These are phyloP conservation scores for Nakazawaea sp. DNA, from an alignment of 805 yeast species.

Conservation along the genomic window DNA sequence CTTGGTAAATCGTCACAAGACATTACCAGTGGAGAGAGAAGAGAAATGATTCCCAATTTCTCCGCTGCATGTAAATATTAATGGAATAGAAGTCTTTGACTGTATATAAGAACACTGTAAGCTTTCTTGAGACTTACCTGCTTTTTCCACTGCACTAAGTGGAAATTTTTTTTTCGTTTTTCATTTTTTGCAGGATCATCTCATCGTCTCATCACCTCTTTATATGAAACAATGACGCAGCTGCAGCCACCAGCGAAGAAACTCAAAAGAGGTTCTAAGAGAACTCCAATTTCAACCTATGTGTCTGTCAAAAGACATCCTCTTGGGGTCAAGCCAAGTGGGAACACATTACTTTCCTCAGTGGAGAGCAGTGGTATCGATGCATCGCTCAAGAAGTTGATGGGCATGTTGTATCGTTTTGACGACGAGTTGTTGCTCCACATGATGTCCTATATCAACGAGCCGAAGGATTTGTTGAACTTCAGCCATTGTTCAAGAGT, in stretches of 20 bases:
- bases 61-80: background rate
- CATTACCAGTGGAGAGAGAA: constrained; percentile 42
- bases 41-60: constrained; percentile 3
- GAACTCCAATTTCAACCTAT: constrained; percentile 4
- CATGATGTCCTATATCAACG: constrained; percentile 41
- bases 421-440: constrained; percentile 61
- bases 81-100: no score
- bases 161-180: no score
- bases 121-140: no score
- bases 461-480: constrained; percentile 38
- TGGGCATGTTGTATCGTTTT: constrained; percentile 48
- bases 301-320: constrained; percentile 50
- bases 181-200: no score
- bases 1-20: constrained; percentile 45
- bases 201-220: background rate
- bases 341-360: constrained; percentile 46
- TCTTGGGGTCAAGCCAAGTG: constrained; percentile 67
- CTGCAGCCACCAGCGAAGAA: background rate
- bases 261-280: background rate
- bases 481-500: constrained; percentile 58
- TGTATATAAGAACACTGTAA: no score
- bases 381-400: constrained; percentile 22
- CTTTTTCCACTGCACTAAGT: background rate
- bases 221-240: constrained; percentile 2
- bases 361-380: constrained; percentile 8